A percentile compares a stretch with the other conserved stretches of the same genome.
phyloP scores from a whole-genome alignment of 371 early-diverging fungal genomes.

The Mucor ambiguus region DNA sequence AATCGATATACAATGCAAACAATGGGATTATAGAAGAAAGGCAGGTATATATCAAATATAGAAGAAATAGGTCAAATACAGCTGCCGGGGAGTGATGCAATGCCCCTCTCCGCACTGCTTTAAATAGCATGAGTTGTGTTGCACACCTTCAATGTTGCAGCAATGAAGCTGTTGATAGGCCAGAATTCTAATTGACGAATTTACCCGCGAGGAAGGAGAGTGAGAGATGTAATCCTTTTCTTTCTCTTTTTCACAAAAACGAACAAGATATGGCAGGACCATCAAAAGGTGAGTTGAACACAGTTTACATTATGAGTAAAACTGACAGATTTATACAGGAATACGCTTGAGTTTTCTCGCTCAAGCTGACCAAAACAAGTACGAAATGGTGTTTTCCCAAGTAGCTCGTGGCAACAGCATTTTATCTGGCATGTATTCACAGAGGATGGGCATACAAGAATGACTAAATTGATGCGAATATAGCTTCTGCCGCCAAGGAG shows the following conservation, averaged over 20 bases:
- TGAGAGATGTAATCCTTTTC: neutral
- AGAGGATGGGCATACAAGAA: neutral
- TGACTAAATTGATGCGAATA: neutral
- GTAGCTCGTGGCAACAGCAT: constrained; percentile 29
- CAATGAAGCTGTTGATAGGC: neutral
- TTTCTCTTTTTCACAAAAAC: neutral
- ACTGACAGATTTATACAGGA: constrained; percentile 20
- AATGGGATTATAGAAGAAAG: neutral
- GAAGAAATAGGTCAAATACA: neutral
- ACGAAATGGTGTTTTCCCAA: constrained; percentile 49
- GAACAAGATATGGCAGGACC: constrained; percentile 29
- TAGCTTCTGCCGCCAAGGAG: constrained; percentile 45
- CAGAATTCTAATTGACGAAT: constrained; percentile 2
- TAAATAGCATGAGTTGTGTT: neutral
- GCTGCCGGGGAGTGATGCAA: constrained; percentile 4
- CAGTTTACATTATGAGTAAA: neutral
- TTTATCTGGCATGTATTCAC: constrained; percentile 35
- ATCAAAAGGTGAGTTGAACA: constrained; percentile 17
- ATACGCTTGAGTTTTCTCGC: constrained; percentile 51
- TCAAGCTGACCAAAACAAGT: constrained; percentile 46
- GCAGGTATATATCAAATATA: neutral
- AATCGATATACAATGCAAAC: neutral
- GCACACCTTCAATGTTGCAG: neutral
- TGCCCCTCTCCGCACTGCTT: neutral
- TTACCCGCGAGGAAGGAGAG: neutral